Evolutionary conservation across 768 basidiomycete species (phyloP).

Genomic region (Trametes cubensis): DNA sequence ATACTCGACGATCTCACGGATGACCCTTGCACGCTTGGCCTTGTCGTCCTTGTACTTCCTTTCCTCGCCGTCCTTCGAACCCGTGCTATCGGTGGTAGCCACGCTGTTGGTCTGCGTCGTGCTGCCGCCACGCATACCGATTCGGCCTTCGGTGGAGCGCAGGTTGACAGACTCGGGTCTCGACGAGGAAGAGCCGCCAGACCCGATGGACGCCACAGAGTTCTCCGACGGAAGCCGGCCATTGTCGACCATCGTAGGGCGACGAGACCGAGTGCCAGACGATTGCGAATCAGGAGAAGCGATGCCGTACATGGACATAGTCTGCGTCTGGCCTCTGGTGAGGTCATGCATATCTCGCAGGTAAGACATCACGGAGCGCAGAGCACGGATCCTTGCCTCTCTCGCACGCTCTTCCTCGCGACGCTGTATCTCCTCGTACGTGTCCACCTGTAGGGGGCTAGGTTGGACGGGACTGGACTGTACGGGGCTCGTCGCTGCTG

Average conservation of each 20-base stretch:
- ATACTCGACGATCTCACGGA: slow-evolving; percentile 90
- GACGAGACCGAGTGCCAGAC: slow-evolving; percentile 51
- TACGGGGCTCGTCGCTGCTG: slow-evolving; percentile 3
- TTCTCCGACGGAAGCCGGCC: slow-evolving; percentile 55
- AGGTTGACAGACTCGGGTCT: slow-evolving; percentile 55
- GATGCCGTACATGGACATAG: slow-evolving; percentile 61
- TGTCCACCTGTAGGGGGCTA: slow-evolving; percentile 41
- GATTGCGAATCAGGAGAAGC: slow-evolving; percentile 45
- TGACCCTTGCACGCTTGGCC: slow-evolving; percentile 76
- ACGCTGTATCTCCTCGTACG: slow-evolving; percentile 52
- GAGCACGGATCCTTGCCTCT: slow-evolving; percentile 75
- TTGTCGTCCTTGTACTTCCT: slow-evolving; percentile 93
- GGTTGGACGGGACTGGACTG: slow-evolving; percentile 43
- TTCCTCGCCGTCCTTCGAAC: slow-evolving; percentile 63
- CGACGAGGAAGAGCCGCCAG: slow-evolving; percentile 39
- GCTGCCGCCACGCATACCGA: slow-evolving; percentile 60
- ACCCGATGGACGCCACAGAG: slow-evolving; percentile 45
- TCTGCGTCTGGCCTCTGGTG: slow-evolving; percentile 60
- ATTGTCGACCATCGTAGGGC: slow-evolving; percentile 67
- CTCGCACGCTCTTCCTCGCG: slow-evolving; percentile 72
- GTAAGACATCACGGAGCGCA: slow-evolving; percentile 94
- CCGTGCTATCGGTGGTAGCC: slow-evolving; percentile 72
- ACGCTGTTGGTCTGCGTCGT: slow-evolving; percentile 72
- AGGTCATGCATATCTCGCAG: slow-evolving; percentile 95
- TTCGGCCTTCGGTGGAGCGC: slow-evolving; percentile 65